A percentile compares a stretch with the other conserved stretches of the same genome.
Evolutionary conservation across 805 yeast species (phyloP).

Genomic region (Pichia gijzeniarum): DNA sequence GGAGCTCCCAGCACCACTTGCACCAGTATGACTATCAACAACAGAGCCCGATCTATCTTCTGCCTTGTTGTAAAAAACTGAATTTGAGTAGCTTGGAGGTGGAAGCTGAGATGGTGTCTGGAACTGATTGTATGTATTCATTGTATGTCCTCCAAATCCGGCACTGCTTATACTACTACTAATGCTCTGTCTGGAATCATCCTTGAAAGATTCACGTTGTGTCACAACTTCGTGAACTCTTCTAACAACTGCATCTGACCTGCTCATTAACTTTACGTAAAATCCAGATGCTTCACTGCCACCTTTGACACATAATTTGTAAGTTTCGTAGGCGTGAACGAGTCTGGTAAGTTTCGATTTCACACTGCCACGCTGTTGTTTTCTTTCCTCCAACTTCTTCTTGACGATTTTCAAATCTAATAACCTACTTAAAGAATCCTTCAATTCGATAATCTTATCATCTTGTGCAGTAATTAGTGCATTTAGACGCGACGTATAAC

Average conservation of each 20-base stretch:
- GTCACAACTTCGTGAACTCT: conserved; percentile 25
- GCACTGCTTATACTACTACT: conserved; percentile 9
- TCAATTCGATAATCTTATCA: conserved; percentile 36
- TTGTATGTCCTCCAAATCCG: conserved; percentile 11
- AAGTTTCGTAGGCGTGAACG: conserved; percentile 45
- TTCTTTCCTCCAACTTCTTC: conserved; percentile 39
- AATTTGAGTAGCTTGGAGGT: conserved; percentile 7
- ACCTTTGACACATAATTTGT: conserved; percentile 56
- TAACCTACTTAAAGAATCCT: conserved; percentile 37
- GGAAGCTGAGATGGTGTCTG: neutral
- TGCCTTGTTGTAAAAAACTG: neutral
- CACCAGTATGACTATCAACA: too few species aligned
- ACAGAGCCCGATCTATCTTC: neutral
- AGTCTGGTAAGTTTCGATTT: conserved; percentile 35
- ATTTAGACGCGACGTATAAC: conserved; percentile 59
- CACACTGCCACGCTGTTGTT: conserved; percentile 33
- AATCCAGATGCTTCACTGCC: conserved; percentile 54
- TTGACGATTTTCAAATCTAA: conserved; percentile 41
- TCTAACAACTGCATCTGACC: conserved; percentile 33
- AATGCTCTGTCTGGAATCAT: conserved; percentile 5
- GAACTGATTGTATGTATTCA: conserved; percentile 1
- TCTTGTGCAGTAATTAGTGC: conserved; percentile 64
- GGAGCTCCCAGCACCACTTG: neutral
- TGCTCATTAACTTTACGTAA: conserved; percentile 35
- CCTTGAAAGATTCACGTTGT: conserved; percentile 22